Conservation (phyloP, 257 asterid species). For the Asclepias syriaca region DNA sequence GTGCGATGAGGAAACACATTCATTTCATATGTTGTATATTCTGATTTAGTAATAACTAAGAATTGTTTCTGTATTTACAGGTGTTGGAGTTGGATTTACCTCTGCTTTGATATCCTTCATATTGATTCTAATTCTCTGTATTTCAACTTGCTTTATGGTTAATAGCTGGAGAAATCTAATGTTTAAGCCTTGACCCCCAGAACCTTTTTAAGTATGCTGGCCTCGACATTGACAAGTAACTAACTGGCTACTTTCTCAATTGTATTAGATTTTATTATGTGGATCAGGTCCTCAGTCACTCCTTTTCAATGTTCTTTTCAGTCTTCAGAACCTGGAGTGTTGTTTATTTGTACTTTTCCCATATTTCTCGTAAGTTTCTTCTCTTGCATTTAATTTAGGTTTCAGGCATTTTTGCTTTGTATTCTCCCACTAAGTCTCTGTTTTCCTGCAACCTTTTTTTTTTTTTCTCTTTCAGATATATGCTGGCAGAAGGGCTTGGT, state of each 20-base stretch:
- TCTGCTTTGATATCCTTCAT: constrained; percentile 94
- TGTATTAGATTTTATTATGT: constrained; percentile 11
- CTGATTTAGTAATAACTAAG: constrained; percentile 3
- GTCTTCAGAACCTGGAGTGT: constrained; percentile 99
- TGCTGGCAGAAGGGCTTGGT: constrained; percentile 99
- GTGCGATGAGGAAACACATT: not conserved
- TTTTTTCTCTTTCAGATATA: constrained; percentile 46
- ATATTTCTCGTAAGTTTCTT: constrained; percentile 84
- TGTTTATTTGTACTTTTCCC: constrained; percentile 98
- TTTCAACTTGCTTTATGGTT: not conserved
- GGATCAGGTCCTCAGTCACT: constrained; percentile 2
- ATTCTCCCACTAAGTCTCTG: not conserved
- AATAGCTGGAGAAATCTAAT: not conserved
- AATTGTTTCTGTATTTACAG: constrained; percentile 43
- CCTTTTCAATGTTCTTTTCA: constrained; percentile 22
- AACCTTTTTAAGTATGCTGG: constrained; percentile 99
- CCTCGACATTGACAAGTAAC: constrained; percentile 94
- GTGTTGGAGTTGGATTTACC: constrained; percentile 98
- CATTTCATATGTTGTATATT: not conserved
- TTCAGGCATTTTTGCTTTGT: constrained; percentile 12
- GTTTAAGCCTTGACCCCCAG: constrained; percentile 55
- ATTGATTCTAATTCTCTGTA: constrained; percentile 17
- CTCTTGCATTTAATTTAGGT: constrained; percentile 17
- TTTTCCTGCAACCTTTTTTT: constrained; percentile 6
- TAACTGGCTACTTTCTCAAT: constrained; percentile 25